Base-by-base conservation (phyloP, 768 basidiomycete species). In the Clitopilus hobsonii region DNA sequence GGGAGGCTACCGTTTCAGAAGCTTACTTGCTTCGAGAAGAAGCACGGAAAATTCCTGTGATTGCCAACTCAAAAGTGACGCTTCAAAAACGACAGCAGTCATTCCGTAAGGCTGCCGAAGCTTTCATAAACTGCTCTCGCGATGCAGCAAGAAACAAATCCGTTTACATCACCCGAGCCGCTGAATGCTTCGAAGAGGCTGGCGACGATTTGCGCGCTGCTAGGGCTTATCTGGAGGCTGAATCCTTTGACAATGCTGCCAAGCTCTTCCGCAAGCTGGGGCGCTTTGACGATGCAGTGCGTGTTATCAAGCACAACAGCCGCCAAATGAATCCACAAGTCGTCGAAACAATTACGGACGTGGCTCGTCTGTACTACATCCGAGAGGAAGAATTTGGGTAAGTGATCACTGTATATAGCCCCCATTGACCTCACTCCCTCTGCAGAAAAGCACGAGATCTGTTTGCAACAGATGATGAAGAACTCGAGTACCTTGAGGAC, bases 1-100 rank as follows among this genome's bases (percentile, higher is more conserved):
- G 73, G 14, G 73, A 84, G 64, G 74, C 67, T 14, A 71, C 65
- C 2, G 72, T 84, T 8, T 74, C 83, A 1, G 57, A 76, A 6
- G 81, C 85, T 0, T 85, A 82, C 58, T 71, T 76, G 51, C 72
- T 84, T 5, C 77, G 83, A 53, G 77, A 82, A 57, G 63, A 74
- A 24, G 85, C 85, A 7, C 69, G 74, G 1, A 65, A 69, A 47
- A 59, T 69, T 23, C 64, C 67, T 2, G 36, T 58, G 38, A 48
- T 51, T 56, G 63, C 63, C 68, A 55, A 26, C 65, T 54, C 52
- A 54, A 56, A 52, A 32, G 25, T 58, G 53, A 41, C 65, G 70
- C 36, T 58, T 60, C 16, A 47, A 41, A 51, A 51, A 27, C 24
- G 18, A 51, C 26, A 51, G 11, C 25, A 51, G 1, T 78, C 79